Base-by-base conservation (phyloP, 2,329 filamentous ascomycete species). In the Nemania sp. region DNA sequence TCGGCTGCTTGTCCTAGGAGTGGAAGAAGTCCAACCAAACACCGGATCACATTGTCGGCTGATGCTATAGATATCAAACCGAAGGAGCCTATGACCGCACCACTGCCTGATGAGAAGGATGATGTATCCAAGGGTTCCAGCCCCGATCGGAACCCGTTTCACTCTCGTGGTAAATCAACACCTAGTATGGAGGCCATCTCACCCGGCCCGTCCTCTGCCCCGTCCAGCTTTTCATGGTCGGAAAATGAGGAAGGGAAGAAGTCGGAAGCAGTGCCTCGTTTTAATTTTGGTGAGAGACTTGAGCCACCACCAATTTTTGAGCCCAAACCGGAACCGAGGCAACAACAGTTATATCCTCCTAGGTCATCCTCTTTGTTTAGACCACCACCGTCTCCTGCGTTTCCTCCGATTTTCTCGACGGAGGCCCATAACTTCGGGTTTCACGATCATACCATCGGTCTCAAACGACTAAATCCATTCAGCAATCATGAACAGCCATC, bases 141-240 rank as follows among this genome's bases (percentile, higher is more conserved):
- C 57, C 82, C 79, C 27, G 81, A 83, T 11, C 80, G 80, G 27
- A 84, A 81, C 62, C 82, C 82, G 1, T 81, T 79, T 24, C 83
- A 86, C 63, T 79, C 80, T 3, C 81, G 87, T 55, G 86, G 84
- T 1, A 86, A 85, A 71, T 89, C 87, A 2, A 87, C 85, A 3
- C 83, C 87, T 0, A 82, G 80, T 32, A 74, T 80, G 8, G 84
- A 85, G 43, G 77, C 83, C 3, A 83, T 89, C 22, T 87, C 87
- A 0, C 86, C 89, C 0, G 89, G 89, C 0, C 89, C 90, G 11
- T 90, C 89, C 0, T 92, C 90, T 1, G 90, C 90, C 1, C 90
- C 90, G 0, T 88, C 88, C 8, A 88, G 82, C 60, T 87, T 88
- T 63, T 86, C 86, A 1, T 91, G 89, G 88, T 81, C 82, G 8